These are phyloP conservation scores for Paecilomyces dactylethromorphus DNA, from an alignment of 2,329 filamentous ascomycete species.

Conservation along the genomic window DNA sequence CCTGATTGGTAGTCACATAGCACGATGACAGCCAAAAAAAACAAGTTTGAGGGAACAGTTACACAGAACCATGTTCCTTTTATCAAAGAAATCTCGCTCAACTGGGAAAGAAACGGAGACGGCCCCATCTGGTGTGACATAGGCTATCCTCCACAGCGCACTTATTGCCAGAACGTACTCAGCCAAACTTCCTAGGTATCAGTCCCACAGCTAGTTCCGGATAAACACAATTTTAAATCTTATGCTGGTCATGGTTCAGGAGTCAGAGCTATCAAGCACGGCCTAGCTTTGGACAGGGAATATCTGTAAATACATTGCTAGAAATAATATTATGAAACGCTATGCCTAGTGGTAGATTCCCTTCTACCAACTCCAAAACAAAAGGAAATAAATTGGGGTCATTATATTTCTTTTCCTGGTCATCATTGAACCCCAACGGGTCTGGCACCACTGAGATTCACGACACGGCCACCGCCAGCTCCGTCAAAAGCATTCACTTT, in stretches of 20 bases:
- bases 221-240: background rate
- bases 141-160: background rate
- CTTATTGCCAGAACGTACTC: background rate
- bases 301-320: background rate
- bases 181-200: background rate
- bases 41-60: background rate
- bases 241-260: background rate
- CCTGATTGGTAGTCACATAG: background rate
- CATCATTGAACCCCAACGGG: slow-evolving; percentile 37
- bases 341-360: background rate
- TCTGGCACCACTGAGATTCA: slow-evolving; percentile 52
- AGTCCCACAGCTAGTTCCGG: background rate
- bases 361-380: background rate
- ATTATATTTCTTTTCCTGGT: background rate
- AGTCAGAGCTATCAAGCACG: background rate
- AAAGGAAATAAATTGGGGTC: background rate
- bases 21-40: background rate
- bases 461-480: slow-evolving; percentile 46
- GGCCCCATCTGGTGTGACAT: background rate
- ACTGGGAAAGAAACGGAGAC: background rate
- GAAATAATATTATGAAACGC: background rate
- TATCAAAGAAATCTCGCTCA: background rate
- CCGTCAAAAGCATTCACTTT: slow-evolving; percentile 9
- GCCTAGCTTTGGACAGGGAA: background rate
- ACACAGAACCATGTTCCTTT: background rate